Conservation (phyloP, 371 early-diverging fungal species). For the Mucor racemosus region DNA sequence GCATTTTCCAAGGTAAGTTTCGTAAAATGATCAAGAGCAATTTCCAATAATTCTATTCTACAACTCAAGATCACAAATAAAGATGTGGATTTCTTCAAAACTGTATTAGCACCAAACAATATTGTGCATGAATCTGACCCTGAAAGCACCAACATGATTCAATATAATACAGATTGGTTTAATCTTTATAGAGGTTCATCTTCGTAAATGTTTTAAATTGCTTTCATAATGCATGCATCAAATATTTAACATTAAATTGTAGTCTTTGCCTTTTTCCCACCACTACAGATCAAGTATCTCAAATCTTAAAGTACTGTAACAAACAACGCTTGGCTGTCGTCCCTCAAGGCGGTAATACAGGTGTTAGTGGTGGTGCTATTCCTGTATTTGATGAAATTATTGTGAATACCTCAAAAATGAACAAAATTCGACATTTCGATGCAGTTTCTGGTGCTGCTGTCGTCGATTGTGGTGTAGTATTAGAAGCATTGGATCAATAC, state of each 20-base stretch:
- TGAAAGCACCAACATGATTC: constrained; percentile 10
- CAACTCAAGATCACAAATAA: constrained; percentile 46
- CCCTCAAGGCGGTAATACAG: constrained; percentile 97
- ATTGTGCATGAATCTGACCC: constrained; percentile 53
- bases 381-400: constrained; percentile 96
- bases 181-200: constrained; percentile 78
- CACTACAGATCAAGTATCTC: constrained; percentile 80
- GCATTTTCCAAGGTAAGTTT: constrained; percentile 54
- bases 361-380: constrained; percentile 63
- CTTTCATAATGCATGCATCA: not conserved
- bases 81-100: constrained; percentile 64
- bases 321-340: constrained; percentile 82
- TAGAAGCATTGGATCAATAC: constrained; percentile 83
- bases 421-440: constrained; percentile 80
- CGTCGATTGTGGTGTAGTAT: constrained; percentile 88
- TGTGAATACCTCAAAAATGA: constrained; percentile 76
- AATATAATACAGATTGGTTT: constrained; percentile 78
- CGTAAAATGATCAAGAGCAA: not conserved
- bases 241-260: not conserved
- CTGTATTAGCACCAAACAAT: constrained; percentile 32
- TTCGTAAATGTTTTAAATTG: constrained; percentile 38
- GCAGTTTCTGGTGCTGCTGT: constrained; percentile 78
- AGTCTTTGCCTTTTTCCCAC: constrained; percentile 73
- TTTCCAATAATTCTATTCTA: not conserved
- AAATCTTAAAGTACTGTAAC: constrained; percentile 88